Evolutionary conservation across 768 basidiomycete species (phyloP), one percentile per base, ranked within the genome.

Genomic region (Holtermanniella nyarrowii): DNA sequence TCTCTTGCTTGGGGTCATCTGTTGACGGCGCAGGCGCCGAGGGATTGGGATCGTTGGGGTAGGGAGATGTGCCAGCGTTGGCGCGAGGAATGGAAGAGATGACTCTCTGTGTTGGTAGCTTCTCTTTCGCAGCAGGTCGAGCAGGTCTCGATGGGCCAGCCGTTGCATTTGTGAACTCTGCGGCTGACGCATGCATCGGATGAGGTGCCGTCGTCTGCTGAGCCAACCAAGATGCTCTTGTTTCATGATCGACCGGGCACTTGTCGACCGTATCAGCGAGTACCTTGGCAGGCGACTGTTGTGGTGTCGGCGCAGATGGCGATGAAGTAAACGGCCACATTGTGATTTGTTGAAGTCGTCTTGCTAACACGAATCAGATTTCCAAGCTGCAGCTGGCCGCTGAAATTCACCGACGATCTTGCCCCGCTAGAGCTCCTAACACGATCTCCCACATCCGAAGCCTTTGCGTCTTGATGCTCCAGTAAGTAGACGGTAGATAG

Each of bases 61-160:
- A 41, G 24, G 50, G 49, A 42, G 45, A 55, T 20, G 41, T 27
- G 26, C 48, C 26, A 3, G 31, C 23, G 5, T 63, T 45, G 37
- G 62, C 60, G 62, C 82, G 81, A 16, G 93, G 93, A 67, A 97
- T 97, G 23, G 87, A 86, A 4, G 90, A 95, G 24, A 79, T 76
- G 69, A 88, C 84, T 57, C 93, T 82, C 4, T 86, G 79, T 13
- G 73, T 76, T 2, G 87, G 84, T 46, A 91, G 40, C 14, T 24
- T 26, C 13, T 27, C 5, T 13, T 24, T 20, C 25, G 59, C 26
- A n/a, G 41, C 37, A 26, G 37, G 40, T 52, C 20, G 22, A 26
- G 4, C 27, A 42, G 10, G 40, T 23, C 2, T 21, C 20, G 59
- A 43, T 13, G 54, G 54, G 5, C 58, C 43, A 16, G 56, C 16